A percentile compares a stretch with the other conserved stretches of the same genome.
These are phyloP conservation scores for Plantago elongata DNA, from an alignment of 257 asterid genomes.

Conservation along the genomic window DNA sequence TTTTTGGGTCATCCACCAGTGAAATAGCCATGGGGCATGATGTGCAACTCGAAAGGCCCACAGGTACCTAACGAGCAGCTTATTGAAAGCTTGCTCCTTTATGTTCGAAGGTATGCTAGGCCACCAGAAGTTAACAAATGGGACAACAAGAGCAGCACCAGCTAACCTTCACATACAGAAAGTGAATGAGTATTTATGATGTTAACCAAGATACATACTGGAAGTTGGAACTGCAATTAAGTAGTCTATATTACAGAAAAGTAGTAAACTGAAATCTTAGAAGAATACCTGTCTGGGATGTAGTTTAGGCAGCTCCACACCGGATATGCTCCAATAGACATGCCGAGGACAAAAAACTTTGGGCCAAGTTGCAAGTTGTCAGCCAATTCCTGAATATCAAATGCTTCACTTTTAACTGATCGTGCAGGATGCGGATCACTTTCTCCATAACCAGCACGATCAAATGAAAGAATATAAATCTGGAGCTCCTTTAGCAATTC, in stretches of 20 bases:
- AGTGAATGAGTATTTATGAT: too few species aligned
- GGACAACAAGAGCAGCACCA: constrained; percentile 75
- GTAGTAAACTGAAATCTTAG: background rate
- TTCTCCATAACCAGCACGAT: constrained; percentile 93
- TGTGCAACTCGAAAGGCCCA: constrained; percentile 55
- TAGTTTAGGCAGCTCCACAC: constrained; percentile 73
- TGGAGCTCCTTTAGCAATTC: constrained; percentile 59
- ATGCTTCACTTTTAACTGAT: constrained; percentile 66
- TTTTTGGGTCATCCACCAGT: constrained; percentile 89
- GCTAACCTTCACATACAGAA: constrained; percentile 39
- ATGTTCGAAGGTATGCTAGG: constrained; percentile 45
- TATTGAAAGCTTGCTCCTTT: constrained; percentile 34
- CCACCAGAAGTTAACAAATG: constrained; percentile 75
- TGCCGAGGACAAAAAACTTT: constrained; percentile 65
- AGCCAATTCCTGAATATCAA: constrained; percentile 81
- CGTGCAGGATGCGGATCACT: constrained; percentile 78
- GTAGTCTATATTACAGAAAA: background rate
- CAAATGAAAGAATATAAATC: constrained; percentile 55
- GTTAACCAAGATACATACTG: too few species aligned
- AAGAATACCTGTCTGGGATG: constrained; percentile 57
- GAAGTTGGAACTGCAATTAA: too few species aligned
- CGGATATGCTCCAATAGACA: constrained; percentile 76
- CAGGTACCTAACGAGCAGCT: constrained; percentile 33
- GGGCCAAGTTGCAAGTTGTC: constrained; percentile 67
- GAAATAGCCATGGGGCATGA: constrained; percentile 63